phyloP scores from a whole-genome alignment of 352 stramenopile genomes.

The Phytophthora niederhauseri region DNA sequence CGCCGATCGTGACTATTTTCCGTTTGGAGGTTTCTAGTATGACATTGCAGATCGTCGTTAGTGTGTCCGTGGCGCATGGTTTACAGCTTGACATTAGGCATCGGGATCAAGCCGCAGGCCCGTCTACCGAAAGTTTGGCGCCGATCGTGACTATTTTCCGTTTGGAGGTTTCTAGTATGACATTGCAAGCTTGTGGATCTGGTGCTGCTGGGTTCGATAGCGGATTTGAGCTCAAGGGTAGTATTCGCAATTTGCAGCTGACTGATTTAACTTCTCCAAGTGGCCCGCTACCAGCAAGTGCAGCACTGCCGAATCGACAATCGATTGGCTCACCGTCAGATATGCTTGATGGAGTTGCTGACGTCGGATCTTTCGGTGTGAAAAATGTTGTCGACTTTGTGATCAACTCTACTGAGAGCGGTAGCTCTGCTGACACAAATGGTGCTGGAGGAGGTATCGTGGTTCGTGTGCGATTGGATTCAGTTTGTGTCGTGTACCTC shows the following conservation, averaged over 20 bases:
- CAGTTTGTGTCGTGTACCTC: conserved; percentile 81
- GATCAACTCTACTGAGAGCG: conserved; percentile 21
- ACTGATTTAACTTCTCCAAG: conserved; percentile 65
- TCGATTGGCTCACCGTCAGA: conserved; percentile 71
- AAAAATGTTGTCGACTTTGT: conserved; percentile 81
- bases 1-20: conserved; percentile 34
- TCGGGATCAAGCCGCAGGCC: conserved; percentile 33
- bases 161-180: conserved; percentile 40
- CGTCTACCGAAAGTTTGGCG: conserved; percentile 12
- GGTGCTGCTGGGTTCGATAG: conserved; percentile 17
- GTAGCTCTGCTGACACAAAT: conserved; percentile 1
- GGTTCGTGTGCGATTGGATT: conserved; percentile 71
- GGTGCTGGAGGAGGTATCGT: conserved; percentile 25
- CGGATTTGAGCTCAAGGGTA: conserved; percentile 61
- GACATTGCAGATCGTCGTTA: conserved; percentile 36
- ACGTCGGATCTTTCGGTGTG: conserved; percentile 51
- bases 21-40: conserved; percentile 41
- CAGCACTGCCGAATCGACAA: conserved; percentile 64
- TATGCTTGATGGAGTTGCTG: conserved; percentile 42
- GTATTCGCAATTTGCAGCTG: conserved; percentile 71
- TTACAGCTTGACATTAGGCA: conserved; percentile 52
- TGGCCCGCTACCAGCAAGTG: conserved; percentile 32
- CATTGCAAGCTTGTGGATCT: conserved; percentile 34
- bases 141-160: conserved; percentile 36
- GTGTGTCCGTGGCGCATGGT: conserved; percentile 36